These are phyloP conservation scores for Globisporangium cederbergense DNA, from an alignment of 352 stramenopile species.

Conservation along the genomic window DNA sequence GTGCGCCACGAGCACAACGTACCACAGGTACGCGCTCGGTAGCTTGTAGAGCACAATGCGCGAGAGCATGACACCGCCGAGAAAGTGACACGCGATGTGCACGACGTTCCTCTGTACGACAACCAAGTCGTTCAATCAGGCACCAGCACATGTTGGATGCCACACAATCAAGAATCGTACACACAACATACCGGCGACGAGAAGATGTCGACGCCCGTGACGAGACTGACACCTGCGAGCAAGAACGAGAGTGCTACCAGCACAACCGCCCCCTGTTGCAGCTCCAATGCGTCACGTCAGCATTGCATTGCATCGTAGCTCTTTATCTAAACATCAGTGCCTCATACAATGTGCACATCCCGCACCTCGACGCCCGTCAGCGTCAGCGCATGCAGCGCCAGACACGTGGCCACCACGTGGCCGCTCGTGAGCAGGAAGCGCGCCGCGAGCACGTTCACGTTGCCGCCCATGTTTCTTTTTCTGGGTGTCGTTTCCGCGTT, in stretches of 20 bases:
- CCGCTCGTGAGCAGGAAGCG: constrained; percentile 58
- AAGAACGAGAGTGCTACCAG: constrained; percentile 41
- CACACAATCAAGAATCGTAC: background rate
- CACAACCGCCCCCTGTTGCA: constrained; percentile 22
- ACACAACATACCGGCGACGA: constrained; percentile 27
- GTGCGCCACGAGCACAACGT: constrained; percentile 33
- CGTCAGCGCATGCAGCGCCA: constrained; percentile 21
- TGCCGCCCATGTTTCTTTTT: background rate
- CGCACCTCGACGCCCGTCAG: constrained; percentile 8
- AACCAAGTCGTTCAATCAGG: background rate
- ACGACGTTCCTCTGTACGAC: constrained; percentile 41
- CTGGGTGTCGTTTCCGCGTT: constrained; percentile 1
- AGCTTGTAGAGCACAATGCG: constrained; percentile 45
- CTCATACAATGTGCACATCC: background rate
- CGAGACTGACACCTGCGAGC: constrained; percentile 31
- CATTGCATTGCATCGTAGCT: background rate
- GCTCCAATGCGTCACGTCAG: background rate
- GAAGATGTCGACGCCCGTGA: constrained; percentile 52
- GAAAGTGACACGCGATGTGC: constrained; percentile 54
- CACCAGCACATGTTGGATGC: background rate
- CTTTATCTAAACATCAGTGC: background rate
- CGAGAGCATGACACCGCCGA: constrained; percentile 58
- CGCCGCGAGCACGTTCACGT: constrained; percentile 25
- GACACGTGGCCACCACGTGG: constrained; percentile 53
- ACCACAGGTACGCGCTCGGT: constrained; percentile 45